Conservation (phyloP, 305 asterid genomes). For the Solanum chacoense region DNA sequence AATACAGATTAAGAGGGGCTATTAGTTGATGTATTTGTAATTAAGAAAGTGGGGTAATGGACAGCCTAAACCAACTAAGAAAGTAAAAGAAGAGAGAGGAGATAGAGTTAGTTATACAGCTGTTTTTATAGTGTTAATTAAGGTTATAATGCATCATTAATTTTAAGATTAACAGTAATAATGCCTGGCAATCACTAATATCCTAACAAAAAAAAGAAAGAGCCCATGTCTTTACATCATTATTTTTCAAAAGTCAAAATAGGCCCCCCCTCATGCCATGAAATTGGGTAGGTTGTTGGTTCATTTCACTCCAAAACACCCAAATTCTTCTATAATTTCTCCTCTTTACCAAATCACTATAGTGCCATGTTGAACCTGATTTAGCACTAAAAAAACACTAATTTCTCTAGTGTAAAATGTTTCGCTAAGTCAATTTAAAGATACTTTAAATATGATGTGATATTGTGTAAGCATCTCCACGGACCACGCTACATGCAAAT, state of each 20-base stretch:
- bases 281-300: not conserved
- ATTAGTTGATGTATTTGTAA: not conserved
- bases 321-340: not conserved
- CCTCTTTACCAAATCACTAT: not conserved
- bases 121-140: constrained; percentile 1
- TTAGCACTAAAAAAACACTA: not conserved
- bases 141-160: constrained; percentile 4
- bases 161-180: not conserved
- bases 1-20: not conserved
- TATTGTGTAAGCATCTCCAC: too few species aligned
- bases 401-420: not conserved
- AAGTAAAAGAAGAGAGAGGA: not conserved
- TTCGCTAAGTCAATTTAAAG: not conserved
- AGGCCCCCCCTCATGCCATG: not conserved
- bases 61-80: constrained; percentile 8
- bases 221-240: not conserved
- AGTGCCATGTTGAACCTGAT: not conserved
- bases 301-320: not conserved
- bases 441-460: not conserved
- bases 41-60: not conserved
- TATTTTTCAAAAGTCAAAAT: not conserved
- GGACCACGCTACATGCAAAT: not conserved
- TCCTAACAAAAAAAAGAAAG: not conserved
- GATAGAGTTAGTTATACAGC: not conserved
- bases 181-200: constrained; percentile 5